Base-by-base conservation (phyloP, 2,329 filamentous ascomycete species). In the Harringtonia aguacate region DNA sequence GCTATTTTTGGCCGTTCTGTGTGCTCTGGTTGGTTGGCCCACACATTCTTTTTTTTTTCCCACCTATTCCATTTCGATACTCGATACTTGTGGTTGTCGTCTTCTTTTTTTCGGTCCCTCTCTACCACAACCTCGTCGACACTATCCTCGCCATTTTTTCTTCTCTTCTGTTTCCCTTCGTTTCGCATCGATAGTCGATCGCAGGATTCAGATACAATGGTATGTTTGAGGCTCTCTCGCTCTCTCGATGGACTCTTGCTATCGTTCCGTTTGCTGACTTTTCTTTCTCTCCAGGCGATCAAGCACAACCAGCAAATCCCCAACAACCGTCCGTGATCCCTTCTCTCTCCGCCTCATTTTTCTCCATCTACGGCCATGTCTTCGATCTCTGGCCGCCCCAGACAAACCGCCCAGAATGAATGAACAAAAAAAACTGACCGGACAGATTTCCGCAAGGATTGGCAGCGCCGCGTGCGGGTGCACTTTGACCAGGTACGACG, bases 391-490 rank as follows among this genome's bases (percentile, higher is more conserved):
- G 24, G 10, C 3, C 33, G 24, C 24, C n/a, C n/a, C n/a, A n/a
- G n/a, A n/a, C n/a, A n/a, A n/a, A n/a, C n/a, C n/a, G n/a, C n/a
- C n/a, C n/a, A n/a, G n/a, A n/a, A n/a, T n/a, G n/a, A n/a, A n/a
- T n/a, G n/a, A n/a, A n/a, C n/a, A n/a, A n/a, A n/a, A n/a, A n/a
- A n/a, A n/a, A n/a, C n/a, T n/a, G n/a, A n/a, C n/a, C n/a, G n/a
- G n/a, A n/a, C 64, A 92, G 86, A 95, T 70, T 95, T 95, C 86
- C 89, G 87, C 76, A 95, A 95, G 87, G 89, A 98, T 80, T 98
- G 92, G 92, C 89, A 97, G 75, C 86, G 88, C 76, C 86, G 89
- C 75, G 92, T 98, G 67, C 86, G 88, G 75, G 86, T 86, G 73
- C 92, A 98, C 81, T 98, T 98, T 77, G 88, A 98, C 79, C 92